Conservation (phyloP, 352 stramenopile genomes). For the Phytophthora pinifolia region DNA sequence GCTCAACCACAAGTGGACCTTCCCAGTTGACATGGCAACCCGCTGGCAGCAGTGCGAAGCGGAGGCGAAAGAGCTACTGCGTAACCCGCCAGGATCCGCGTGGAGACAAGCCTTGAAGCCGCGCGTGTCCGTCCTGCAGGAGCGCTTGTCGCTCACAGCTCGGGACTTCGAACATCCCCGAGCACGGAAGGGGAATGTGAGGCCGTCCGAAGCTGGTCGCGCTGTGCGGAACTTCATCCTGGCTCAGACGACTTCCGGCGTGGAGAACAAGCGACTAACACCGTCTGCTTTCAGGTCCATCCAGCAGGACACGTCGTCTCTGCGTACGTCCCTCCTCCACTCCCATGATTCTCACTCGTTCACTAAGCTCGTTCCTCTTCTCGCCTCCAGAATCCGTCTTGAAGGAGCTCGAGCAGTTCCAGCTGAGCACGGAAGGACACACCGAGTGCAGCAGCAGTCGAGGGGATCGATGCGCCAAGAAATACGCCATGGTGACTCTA, state of each 20-base stretch:
- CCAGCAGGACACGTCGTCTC: conserved; percentile 24
- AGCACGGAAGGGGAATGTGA: conserved; percentile 19
- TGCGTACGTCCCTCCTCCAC: conserved; percentile 13
- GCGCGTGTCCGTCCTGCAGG: conserved; percentile 50
- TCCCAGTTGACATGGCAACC: conserved; percentile 55
- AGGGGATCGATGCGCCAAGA: conserved; percentile 20
- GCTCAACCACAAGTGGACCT: conserved; percentile 47
- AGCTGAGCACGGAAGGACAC: conserved; percentile 24
- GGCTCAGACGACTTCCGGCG: conserved; percentile 24
- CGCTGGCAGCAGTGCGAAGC: conserved; percentile 36
- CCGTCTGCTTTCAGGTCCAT: conserved; percentile 22
- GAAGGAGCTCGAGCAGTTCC: conserved; percentile 53
- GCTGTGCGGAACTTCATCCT: conserved; percentile 53
- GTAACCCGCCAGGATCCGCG: conserved; percentile 21
- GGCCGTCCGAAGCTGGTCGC: conserved; percentile 37
- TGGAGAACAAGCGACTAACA: conserved; percentile 4
- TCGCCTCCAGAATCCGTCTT: conserved; percentile 39
- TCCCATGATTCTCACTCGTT: conserved; percentile 2
- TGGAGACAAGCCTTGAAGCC: conserved; percentile 27
- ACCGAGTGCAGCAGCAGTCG: conserved; percentile 18
- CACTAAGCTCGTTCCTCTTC: background rate
- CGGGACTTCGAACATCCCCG: conserved; percentile 22
- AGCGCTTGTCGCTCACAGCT: conserved; percentile 47
- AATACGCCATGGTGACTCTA: conserved; percentile 57
- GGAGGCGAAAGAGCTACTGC: conserved; percentile 46